These are phyloP conservation scores for Jaltomata sinuosa DNA, from an alignment of 257 asterid species.

Conservation along the genomic window DNA sequence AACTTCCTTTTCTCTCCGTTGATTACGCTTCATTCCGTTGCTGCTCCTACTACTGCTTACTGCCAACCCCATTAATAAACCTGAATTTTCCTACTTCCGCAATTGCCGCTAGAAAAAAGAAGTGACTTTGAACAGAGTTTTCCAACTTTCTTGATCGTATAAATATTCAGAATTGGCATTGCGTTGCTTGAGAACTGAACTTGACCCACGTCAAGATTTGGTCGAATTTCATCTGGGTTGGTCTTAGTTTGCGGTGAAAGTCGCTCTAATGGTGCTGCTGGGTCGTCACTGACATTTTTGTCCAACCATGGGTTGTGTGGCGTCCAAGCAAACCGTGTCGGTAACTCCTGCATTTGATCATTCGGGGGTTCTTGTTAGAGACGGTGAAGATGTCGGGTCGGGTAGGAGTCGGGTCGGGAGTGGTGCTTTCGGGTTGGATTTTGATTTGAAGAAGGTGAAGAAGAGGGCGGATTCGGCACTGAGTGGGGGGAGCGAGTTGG, in stretches of 20 bases:
- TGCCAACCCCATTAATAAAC: conserved; percentile 26
- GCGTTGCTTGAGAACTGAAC: conserved; percentile 6
- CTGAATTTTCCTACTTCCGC: conserved; percentile 19
- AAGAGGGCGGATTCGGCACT: conserved; percentile 50
- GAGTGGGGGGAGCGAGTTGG: conserved; percentile 59
- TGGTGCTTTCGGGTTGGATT: conserved; percentile 49
- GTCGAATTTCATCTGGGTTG: conserved; percentile 32
- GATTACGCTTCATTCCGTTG: conserved; percentile 39
- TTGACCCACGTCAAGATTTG: conserved; percentile 44
- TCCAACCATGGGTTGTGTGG: conserved; percentile 75
- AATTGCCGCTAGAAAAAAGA: conserved; percentile 40
- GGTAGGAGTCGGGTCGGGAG: conserved; percentile 10
- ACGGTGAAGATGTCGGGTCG: conserved; percentile 6
- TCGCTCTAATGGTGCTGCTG: not conserved
- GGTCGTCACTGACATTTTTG: not conserved
- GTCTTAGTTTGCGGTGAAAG: conserved; percentile 9
- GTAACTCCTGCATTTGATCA: conserved; percentile 80
- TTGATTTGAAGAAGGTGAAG: conserved; percentile 51
- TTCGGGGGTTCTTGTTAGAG: conserved; percentile 46
- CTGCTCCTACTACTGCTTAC: not conserved
- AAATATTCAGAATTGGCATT: conserved; percentile 6
- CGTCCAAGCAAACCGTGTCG: conserved; percentile 73
- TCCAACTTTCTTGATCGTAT: not conserved
- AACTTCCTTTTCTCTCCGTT: conserved; percentile 34
- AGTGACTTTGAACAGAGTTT: conserved; percentile 9